These are phyloP conservation scores for Massarina eburnea DNA, from an alignment of 2,329 filamentous ascomycete genomes.

Conservation along the genomic window DNA sequence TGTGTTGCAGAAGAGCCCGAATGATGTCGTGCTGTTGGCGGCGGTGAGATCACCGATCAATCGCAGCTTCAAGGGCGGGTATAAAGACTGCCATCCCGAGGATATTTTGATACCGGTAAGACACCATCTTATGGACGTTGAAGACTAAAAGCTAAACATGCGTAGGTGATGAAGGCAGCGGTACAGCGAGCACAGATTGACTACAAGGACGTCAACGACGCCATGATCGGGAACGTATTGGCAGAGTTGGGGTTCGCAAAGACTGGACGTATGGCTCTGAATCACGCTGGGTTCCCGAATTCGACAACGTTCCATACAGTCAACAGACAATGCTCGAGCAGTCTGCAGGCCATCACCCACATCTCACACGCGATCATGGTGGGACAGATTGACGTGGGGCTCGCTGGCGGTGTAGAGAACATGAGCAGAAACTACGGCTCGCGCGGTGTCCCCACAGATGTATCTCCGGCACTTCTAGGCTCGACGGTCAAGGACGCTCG, in stretches of 20 bases:
- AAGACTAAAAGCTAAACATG: slow-evolving; percentile 65
- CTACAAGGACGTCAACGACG: slow-evolving; percentile 26
- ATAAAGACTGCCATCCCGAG: slow-evolving; percentile 91
- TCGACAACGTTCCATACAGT: slow-evolving; percentile 78
- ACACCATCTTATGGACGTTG: not conserved
- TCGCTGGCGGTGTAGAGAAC: slow-evolving; percentile 84
- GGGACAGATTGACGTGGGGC: slow-evolving; percentile 81
- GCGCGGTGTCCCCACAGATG: slow-evolving; percentile 68
- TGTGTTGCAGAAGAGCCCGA: slow-evolving; percentile 82
- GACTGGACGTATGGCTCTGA: slow-evolving; percentile 81
- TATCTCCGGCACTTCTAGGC: slow-evolving; percentile 75
- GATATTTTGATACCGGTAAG: slow-evolving; percentile 68
- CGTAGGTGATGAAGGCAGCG: slow-evolving; percentile 70
- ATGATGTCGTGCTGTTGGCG: slow-evolving; percentile 93
- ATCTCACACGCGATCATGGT: slow-evolving; percentile 82
- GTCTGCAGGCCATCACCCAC: slow-evolving; percentile 90
- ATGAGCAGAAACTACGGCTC: slow-evolving; percentile 87
- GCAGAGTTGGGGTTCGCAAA: slow-evolving; percentile 84
- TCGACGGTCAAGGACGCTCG: slow-evolving; percentile 71
- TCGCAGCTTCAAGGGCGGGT: slow-evolving; percentile 85
- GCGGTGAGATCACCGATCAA: slow-evolving; percentile 84
- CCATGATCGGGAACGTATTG: slow-evolving; percentile 68
- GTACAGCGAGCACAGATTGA: slow-evolving; percentile 31
- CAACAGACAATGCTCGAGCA: slow-evolving; percentile 96
- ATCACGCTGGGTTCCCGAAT: slow-evolving; percentile 90